Evolutionary conservation across 768 basidiomycete species (phyloP).

Genomic region (Dictyophora rubrovolvata): DNA sequence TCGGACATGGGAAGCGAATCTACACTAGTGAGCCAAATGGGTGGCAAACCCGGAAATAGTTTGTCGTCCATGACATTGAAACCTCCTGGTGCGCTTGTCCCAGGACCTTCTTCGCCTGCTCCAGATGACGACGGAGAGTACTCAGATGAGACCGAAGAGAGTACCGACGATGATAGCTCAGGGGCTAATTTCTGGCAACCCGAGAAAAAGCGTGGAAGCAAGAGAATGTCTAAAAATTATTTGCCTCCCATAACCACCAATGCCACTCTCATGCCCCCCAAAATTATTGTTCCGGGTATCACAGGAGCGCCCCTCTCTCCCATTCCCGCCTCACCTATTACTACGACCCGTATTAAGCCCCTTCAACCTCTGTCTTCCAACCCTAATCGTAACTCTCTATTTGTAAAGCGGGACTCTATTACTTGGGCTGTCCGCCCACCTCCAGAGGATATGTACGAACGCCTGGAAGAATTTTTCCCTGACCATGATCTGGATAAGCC

Average conservation of each 20-base stretch:
- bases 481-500: slow-evolving; percentile 94
- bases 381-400: slow-evolving; percentile 40
- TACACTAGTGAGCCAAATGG: background rate
- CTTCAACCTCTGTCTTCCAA: slow-evolving; percentile 15
- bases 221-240: slow-evolving; percentile 11
- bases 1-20: background rate
- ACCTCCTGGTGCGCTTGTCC: background rate
- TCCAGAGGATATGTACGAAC: slow-evolving; percentile 87
- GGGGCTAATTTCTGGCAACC: background rate
- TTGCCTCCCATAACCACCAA: slow-evolving; percentile 26
- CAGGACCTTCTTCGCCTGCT: background rate
- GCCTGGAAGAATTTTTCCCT: slow-evolving; percentile 91
- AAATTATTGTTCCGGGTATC: slow-evolving; percentile 14
- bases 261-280: slow-evolving; percentile 5
- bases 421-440: slow-evolving; percentile 88
- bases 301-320: slow-evolving; percentile 19
- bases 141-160: background rate
- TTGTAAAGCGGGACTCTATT: slow-evolving; percentile 50
- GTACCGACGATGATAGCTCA: background rate
- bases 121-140: background rate
- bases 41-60: background rate
- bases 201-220: background rate
- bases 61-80: background rate
- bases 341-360: slow-evolving; percentile 11
- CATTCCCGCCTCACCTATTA: slow-evolving; percentile 16